Evolutionary conservation across 1,139 yeast species (phyloP), one percentile per base, ranked within the genome.

Genomic region (Pichia terricola): DNA sequence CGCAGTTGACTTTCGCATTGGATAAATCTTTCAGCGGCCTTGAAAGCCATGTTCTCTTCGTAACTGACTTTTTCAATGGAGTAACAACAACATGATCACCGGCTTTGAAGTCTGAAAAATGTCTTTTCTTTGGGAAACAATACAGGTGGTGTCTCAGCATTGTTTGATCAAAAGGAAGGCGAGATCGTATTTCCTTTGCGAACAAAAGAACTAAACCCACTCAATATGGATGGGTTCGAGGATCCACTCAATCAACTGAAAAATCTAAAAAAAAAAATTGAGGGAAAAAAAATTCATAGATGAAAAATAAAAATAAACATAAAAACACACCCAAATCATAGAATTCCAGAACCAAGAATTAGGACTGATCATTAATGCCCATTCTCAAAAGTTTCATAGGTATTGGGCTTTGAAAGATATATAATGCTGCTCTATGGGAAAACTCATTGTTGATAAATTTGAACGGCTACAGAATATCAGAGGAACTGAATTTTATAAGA

Each of bases 81-180:
- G 59, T 49, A 4, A 61, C 40, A 3, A 63, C 41, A 3, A 54
- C 65, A 5, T 55, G 40, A 45, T 64, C 68, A 3, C 62, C 62
- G 11, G 43, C 42, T 35, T 47, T 47, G 38, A 58, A 50, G 22
- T 44, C 45, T 11, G 46, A 42, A 16, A 38, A 27, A 28, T 32
- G 34, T 35, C 50, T 46, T 37, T 34, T 33, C 28, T 35, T 26
- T 5, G 25, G 3, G 11, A 5, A 28, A 30, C 32, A 30, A 10
- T 30, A 10, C 10, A 30, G 7, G 10, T 30, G 7, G 2, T 30
- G 7, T 10, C 32, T 30, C 7, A 30, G 10, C 32, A 30, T 30
- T 16, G 22, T 16, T 16, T 16, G 22, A 16, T 16, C 22, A 16
- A 16, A 16, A 16, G 10, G 33, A 26, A n/a, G 30, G 34, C 10